These are phyloP conservation scores for Diaporthe citriasiana DNA, from an alignment of 2,329 filamentous ascomycete species.

Conservation along the genomic window DNA sequence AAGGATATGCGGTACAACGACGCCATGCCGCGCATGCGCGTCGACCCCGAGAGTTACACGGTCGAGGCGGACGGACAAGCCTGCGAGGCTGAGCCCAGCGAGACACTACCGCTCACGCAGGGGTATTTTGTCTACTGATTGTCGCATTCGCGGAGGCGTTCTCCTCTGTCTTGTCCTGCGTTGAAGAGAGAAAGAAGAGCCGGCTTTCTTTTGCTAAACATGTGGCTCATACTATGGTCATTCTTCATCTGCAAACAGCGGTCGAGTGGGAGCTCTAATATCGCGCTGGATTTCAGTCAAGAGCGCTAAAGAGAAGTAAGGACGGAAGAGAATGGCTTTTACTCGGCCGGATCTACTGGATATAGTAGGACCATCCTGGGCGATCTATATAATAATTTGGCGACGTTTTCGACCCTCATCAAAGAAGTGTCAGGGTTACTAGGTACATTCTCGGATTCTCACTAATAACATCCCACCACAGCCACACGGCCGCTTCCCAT, in stretches of 20 bases:
- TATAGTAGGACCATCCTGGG: background rate
- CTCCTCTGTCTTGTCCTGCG: background rate
- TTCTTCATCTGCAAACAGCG: background rate
- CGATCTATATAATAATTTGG: constrained; percentile 11
- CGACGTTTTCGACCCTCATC: background rate
- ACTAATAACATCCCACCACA: background rate
- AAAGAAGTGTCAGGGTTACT: background rate
- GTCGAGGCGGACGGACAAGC: constrained; percentile 87
- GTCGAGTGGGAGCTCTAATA: background rate
- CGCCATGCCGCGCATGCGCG: constrained; percentile 85
- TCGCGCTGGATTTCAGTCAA: background rate
- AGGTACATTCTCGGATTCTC: background rate
- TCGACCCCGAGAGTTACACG: constrained; percentile 91
- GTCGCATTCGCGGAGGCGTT: background rate
- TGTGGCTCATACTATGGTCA: background rate
- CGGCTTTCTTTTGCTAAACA: background rate
- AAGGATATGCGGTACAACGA: constrained; percentile 93
- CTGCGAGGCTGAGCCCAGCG: constrained; percentile 80
- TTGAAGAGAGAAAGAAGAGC: background rate
- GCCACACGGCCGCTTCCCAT: background rate
- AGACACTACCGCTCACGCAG: constrained; percentile 81
- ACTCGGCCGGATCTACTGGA: background rate
- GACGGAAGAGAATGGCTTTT: background rate
- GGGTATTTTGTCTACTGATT: constrained; percentile 80
- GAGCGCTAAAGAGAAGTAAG: background rate